phyloP scores from a whole-genome alignment of 257 asterid genomes.

The Penstemon newberryi region DNA sequence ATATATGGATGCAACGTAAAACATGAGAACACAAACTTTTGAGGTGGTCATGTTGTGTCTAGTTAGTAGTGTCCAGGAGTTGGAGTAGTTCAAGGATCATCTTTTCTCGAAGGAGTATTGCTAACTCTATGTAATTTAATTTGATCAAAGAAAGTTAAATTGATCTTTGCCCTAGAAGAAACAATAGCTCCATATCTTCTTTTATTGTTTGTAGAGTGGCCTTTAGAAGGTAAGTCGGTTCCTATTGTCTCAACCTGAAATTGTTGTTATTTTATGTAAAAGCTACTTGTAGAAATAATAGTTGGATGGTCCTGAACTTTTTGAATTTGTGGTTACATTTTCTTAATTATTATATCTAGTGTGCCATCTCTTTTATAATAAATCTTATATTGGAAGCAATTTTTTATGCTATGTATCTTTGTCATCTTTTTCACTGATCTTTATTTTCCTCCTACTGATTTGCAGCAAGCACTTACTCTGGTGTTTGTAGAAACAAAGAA shows the following conservation, averaged over 20 bases:
- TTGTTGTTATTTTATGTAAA: constrained; percentile 13
- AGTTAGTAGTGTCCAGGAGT: too few species aligned
- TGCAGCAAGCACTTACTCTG: constrained; percentile 84
- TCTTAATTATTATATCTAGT: not conserved
- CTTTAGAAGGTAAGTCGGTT: not conserved
- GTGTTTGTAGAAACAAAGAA: constrained; percentile 97
- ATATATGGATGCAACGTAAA: not conserved
- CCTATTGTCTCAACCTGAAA: not conserved
- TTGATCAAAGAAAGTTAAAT: too few species aligned
- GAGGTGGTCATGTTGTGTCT: too few species aligned
- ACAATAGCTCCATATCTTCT: constrained; percentile 2
- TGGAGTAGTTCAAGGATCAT: too few species aligned
- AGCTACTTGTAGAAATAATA: constrained; percentile 7
- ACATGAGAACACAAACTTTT: too few species aligned
- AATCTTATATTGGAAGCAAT: not conserved
- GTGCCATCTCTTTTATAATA: not conserved
- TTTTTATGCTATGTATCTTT: too few species aligned
- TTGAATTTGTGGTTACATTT: not conserved
- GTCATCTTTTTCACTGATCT: constrained; percentile 17
- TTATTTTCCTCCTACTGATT: constrained; percentile 29
- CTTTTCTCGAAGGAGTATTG: too few species aligned
- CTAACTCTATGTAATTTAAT: too few species aligned
- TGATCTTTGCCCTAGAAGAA: not conserved
- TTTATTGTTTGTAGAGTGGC: not conserved
- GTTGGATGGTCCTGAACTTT: not conserved